Percentiles rank a stretch among this genome's conserved stretches.
Conservation (phyloP, 176 grass and related monocot species). For the Avena sativa region DNA sequence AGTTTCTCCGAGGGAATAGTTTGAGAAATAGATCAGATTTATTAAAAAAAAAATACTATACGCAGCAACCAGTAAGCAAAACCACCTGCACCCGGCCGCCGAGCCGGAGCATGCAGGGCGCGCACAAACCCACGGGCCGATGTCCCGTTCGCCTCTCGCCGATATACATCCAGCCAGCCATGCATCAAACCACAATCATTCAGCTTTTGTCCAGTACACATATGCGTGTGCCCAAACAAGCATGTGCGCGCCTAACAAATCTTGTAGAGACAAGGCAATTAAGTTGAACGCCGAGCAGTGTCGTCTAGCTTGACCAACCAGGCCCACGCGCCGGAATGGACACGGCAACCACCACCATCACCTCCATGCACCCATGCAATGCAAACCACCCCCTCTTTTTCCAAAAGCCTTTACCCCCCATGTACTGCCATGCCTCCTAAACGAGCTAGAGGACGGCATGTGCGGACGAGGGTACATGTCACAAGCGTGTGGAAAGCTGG, state of each 20-base stretch:
- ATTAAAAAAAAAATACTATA: too few relatives aligned
- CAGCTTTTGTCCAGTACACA: neutral
- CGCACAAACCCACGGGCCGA: neutral
- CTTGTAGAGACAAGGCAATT: constrained; percentile 17
- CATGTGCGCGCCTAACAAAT: constrained; percentile 37
- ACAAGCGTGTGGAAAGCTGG: constrained; percentile 12
- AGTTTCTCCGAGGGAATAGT: too few relatives aligned
- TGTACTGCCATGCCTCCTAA: neutral
- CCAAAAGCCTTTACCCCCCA: neutral
- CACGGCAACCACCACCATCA: constrained; percentile 41
- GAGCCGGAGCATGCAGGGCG: too few relatives aligned
- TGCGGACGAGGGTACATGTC: constrained; percentile 16
- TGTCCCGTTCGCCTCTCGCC: neutral
- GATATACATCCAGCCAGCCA: neutral
- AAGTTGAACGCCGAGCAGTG: constrained; percentile 26
- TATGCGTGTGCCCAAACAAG: neutral
- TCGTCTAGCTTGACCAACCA: constrained; percentile 6
- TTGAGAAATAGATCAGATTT: too few relatives aligned
- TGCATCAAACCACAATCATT: neutral
- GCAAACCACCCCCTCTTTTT: constrained; percentile 25
- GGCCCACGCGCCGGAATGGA: constrained; percentile 20
- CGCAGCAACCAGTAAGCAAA: too few relatives aligned
- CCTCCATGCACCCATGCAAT: constrained; percentile 9
- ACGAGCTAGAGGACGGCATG: constrained; percentile 27
- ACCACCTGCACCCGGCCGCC: too few relatives aligned